Evolutionary conservation across 805 yeast genomes (phyloP), one percentile per base, ranked within the genome.

Genomic region (Cyberlindnera mrakii): DNA sequence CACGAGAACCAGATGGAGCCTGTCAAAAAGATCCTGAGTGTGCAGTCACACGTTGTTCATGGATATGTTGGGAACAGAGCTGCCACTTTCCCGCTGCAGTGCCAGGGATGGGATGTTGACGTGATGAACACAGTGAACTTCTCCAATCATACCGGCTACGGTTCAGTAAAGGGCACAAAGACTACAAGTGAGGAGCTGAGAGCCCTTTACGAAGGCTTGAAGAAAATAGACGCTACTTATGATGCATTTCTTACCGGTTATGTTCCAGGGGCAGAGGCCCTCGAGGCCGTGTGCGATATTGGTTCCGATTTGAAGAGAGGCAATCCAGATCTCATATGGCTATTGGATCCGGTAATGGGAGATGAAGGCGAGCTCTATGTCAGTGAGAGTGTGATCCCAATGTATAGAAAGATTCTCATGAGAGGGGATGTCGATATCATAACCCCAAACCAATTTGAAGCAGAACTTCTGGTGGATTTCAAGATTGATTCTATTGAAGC

Each of bases 391-490:
- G 80, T 76, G 2, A 72, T 85, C 6, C 82, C 95, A 0, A 74
- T 73, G 5, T 81, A 82, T 52, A 67, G 70, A 52, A 50, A 63
- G 4, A 65, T 80, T 13, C 56, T 82, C 25, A 50, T 59, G 16
- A 51, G 54, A 33, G 77, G 71, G 6, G 54, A 49, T 1, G 84
- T 89, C 8, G 87, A 85, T 51, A 66, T 87, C 8, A 77, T 86
- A 14, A 90, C 97, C 0, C 98, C 98, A 3, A 90, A 90, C 60
- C 95, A 86, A 59, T 91, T 84, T 61, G 98, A 90, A 59, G 72
- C 84, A 15, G 96, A 89, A 62, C 59, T 87, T 25, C 62, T 91
- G 35, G 70, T 79, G 11, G 85, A 74, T 8, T 56, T 64, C 41
- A 68, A 68, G 41, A 73, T 86, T 17, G 55, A 54, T 2, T 60